Conservation (phyloP, 73 alveolate genomes). For the Paramecium octaurelia region DNA sequence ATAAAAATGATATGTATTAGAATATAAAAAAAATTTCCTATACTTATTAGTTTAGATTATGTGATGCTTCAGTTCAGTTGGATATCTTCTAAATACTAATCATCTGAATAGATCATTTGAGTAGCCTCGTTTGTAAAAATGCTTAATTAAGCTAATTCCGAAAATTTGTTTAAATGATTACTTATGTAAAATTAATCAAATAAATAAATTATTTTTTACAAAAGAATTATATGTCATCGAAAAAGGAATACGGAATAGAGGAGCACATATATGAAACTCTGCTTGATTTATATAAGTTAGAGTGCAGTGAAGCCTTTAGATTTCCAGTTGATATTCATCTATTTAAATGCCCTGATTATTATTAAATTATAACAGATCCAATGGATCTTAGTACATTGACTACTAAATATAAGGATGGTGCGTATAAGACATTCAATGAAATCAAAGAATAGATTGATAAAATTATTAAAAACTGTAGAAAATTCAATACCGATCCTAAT, state of each 20-base stretch:
- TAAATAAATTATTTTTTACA: background rate
- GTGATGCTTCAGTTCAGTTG: too few relatives aligned
- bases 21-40: too few relatives aligned
- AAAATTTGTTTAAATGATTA: background rate
- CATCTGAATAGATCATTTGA: background rate
- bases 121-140: too few relatives aligned
- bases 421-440: background rate
- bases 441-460: background rate
- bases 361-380: background rate
- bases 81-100: background rate
- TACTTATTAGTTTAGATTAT: too few relatives aligned
- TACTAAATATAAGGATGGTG: slow-evolving; percentile 38
- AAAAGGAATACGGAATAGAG: slow-evolving; percentile 30
- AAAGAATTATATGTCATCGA: slow-evolving; percentile 17
- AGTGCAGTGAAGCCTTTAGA: slow-evolving; percentile 22
- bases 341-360: background rate
- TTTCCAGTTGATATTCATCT: slow-evolving; percentile 19
- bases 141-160: background rate
- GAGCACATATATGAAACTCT: slow-evolving; percentile 22
- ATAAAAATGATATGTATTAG: too few relatives aligned
- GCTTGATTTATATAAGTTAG: background rate
- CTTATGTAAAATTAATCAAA: background rate
- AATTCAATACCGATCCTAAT: background rate
- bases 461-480: background rate
- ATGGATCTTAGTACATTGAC: slow-evolving; percentile 32